Percentiles rank a stretch among this genome's conserved stretches.
Evolutionary conservation across 371 early-diverging fungal genomes (phyloP).

Genomic region (Mortierella sp.): DNA sequence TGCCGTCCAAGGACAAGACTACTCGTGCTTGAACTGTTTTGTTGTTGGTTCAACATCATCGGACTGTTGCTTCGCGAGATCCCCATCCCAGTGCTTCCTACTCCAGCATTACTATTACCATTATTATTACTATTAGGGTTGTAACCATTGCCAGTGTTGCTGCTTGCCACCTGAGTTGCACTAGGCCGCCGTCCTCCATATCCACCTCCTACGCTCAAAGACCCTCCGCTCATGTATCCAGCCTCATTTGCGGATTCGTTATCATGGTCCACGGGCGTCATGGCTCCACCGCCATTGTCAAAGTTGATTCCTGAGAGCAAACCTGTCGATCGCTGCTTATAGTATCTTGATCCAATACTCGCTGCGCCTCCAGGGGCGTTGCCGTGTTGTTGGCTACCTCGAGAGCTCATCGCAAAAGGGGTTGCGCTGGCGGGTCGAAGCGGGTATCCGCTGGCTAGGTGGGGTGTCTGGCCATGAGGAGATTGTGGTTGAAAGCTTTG

Average conservation of each 20-base stretch:
- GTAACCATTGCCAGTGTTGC: background rate
- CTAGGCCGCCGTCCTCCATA: background rate
- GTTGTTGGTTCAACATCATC: conserved; percentile 28
- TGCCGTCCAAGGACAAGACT: conserved; percentile 41
- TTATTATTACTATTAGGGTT: background rate
- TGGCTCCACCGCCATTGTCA: conserved; percentile 37
- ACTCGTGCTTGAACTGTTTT: conserved; percentile 40
- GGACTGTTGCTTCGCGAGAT: conserved; percentile 28
- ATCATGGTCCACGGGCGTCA: conserved; percentile 35
- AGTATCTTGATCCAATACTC: conserved; percentile 10
- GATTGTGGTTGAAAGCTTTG: background rate
- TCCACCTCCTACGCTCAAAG: conserved; percentile 10
- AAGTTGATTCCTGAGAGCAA: conserved; percentile 43
- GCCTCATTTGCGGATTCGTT: conserved; percentile 36
- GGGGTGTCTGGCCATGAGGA: conserved; percentile 12
- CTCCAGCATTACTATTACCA: background rate
- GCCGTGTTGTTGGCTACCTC: background rate
- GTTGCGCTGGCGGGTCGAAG: conserved; percentile 36
- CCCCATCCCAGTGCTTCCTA: conserved; percentile 7
- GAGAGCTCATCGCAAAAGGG: conserved; percentile 16
- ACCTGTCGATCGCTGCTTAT: conserved; percentile 42
- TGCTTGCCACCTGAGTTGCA: background rate
- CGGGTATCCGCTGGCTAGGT: conserved; percentile 20
- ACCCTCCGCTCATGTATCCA: conserved; percentile 34
- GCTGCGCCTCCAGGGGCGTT: conserved; percentile 1